Evolutionary conservation across 805 yeast genomes (phyloP).

Genomic region (Pichia insulana): DNA sequence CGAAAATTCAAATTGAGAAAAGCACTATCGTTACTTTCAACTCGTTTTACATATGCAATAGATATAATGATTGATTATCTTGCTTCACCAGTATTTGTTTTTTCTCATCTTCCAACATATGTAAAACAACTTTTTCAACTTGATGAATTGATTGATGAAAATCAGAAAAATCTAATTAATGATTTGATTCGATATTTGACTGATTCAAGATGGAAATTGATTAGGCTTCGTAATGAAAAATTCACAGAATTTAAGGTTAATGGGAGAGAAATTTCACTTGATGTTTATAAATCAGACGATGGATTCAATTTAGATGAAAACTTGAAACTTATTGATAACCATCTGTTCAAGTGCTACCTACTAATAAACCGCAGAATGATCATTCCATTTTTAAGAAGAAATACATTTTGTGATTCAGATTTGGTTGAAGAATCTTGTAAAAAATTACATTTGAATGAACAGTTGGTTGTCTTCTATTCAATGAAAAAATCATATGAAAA

Average conservation of each 20-base stretch:
- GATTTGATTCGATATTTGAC: conserved; percentile 40
- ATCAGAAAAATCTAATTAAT: conserved; percentile 13
- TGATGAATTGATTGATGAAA: background rate
- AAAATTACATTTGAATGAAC: conserved; percentile 44
- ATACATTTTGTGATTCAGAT: conserved; percentile 62
- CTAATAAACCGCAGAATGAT: conserved; percentile 61
- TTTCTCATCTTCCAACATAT: conserved; percentile 35
- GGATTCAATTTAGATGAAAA: conserved; percentile 24
- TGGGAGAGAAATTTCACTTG: conserved; percentile 33
- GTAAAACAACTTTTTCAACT: conserved; percentile 8
- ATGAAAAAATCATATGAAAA: conserved; percentile 53
- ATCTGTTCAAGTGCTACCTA: conserved; percentile 67
- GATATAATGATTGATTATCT: conserved; percentile 40
- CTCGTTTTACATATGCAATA: conserved; percentile 31
- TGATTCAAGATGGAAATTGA: conserved; percentile 43
- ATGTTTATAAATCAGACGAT: conserved; percentile 27
- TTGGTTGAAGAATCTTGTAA: conserved; percentile 50
- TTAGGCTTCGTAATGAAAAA: conserved; percentile 32
- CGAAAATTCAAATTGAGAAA: conserved; percentile 36
- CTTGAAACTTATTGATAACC: conserved; percentile 55
- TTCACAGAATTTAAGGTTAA: conserved; percentile 36
- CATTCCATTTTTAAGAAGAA: conserved; percentile 73
- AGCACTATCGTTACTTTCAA: conserved; percentile 28
- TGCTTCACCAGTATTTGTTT: conserved; percentile 51
- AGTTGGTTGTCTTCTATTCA: conserved; percentile 69